phyloP scores from a whole-genome alignment of 208 protist species.

The Trypanosoma grayi region DNA sequence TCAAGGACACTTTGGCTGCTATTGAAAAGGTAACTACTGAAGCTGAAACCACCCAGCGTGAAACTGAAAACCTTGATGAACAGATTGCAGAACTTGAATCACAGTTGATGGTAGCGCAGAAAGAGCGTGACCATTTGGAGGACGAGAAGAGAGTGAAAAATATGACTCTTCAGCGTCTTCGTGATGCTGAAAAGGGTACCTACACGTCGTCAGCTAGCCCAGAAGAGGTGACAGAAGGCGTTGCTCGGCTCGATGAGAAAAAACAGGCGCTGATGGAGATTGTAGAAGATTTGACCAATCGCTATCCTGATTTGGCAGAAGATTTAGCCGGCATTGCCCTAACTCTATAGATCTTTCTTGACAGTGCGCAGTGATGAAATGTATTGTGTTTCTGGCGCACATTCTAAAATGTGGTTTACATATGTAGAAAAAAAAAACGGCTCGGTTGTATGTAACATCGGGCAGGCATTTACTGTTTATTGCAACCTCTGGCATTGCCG shows the following conservation, averaged over 20 bases:
- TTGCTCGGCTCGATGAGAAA: conserved; percentile 59
- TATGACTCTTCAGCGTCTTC: conserved; percentile 74
- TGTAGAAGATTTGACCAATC: conserved; percentile 66
- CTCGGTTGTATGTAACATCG: no score
- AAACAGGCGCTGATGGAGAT: conserved; percentile 52
- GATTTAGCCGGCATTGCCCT: conserved; percentile 29
- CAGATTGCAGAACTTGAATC: conserved; percentile 69
- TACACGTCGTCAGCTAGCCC: conserved; percentile 79
- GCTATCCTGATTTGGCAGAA: conserved; percentile 71
- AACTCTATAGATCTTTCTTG: conserved; percentile 5
- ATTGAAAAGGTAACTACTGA: conserved; percentile 77
- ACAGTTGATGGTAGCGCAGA: conserved; percentile 47
- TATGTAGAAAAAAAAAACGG: conserved; percentile 1
- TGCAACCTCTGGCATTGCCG: no score
- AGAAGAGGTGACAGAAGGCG: conserved; percentile 50
- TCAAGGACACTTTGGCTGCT: conserved; percentile 80
- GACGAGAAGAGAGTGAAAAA: conserved; percentile 83
- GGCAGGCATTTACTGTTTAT: no score
- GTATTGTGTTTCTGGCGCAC: no score
- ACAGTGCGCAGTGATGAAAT: no score
- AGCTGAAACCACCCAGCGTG: conserved; percentile 66
- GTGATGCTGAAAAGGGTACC: conserved; percentile 77
- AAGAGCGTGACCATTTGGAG: conserved; percentile 65
- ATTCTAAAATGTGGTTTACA: no score
- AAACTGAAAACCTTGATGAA: conserved; percentile 66